A percentile compares a stretch with the other conserved stretches of the same genome.
Conservation (phyloP, 257 asterid genomes). For the Solanum tacnaense region DNA sequence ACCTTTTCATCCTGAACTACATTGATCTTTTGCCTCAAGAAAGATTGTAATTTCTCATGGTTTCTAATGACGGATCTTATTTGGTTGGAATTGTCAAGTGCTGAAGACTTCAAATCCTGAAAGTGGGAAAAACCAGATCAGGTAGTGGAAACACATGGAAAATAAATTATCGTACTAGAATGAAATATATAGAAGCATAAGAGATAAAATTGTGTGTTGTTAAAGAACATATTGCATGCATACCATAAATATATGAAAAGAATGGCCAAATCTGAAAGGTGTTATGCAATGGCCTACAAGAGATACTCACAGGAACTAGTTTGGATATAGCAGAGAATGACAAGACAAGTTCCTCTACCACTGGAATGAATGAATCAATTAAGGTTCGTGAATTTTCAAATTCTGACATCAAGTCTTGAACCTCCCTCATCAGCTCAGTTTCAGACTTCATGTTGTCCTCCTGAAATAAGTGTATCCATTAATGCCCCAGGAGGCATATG, state of each 20-base stretch:
- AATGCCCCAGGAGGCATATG: neutral
- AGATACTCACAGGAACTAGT: constrained; percentile 46
- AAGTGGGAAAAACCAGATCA: constrained; percentile 6
- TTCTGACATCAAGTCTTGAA: constrained; percentile 46
- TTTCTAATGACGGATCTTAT: constrained; percentile 28
- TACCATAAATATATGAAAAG: neutral
- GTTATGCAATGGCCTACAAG: constrained; percentile 6
- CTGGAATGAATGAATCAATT: constrained; percentile 30
- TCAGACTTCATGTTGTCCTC: constrained; percentile 41
- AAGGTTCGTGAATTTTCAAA: constrained; percentile 45
- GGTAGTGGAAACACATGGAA: neutral
- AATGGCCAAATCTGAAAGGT: neutral
- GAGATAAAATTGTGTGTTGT: neutral
- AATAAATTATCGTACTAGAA: neutral
- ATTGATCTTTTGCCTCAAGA: constrained; percentile 36
- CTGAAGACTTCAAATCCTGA: constrained; percentile 58
- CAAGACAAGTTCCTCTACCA: constrained; percentile 47
- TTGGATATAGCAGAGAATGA: constrained; percentile 27
- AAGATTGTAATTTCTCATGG: constrained; percentile 43
- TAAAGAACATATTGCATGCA: neutral
- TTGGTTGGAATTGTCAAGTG: constrained; percentile 38
- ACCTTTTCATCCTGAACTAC: constrained; percentile 79
- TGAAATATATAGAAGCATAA: neutral
- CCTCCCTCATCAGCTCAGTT: constrained; percentile 33
- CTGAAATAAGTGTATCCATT: constrained; percentile 28